These are phyloP conservation scores for Pyrus communis DNA, from an alignment of 306 rosid genomes.

Conservation along the genomic window DNA sequence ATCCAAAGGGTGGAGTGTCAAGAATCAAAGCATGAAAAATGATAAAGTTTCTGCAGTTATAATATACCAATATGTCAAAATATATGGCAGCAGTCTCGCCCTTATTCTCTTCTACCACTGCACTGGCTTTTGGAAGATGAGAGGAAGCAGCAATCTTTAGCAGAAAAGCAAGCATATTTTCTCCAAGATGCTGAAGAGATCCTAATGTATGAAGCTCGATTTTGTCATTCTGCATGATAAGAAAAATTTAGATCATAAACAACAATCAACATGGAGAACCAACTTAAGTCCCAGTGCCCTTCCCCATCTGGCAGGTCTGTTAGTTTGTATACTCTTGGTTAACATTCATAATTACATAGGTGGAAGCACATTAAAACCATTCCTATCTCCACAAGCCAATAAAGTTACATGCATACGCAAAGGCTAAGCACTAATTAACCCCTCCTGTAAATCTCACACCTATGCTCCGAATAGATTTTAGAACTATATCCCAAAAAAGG, in stretches of 20 bases:
- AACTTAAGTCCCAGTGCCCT: neutral
- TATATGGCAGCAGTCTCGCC: conserved; percentile 48
- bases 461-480: neutral
- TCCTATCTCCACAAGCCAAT: neutral
- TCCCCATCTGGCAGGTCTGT: neutral
- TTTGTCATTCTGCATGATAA: conserved; percentile 77
- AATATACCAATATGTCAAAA: conserved; percentile 83
- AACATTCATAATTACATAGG: neutral
- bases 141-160: conserved; percentile 63
- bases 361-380: neutral
- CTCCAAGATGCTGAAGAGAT: conserved; percentile 98
- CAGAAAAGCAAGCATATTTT: conserved; percentile 95
- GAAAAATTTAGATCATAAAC: neutral
- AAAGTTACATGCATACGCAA: neutral
- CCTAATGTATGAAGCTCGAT: conserved; percentile 68
- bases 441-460: neutral
- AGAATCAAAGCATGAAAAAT: conserved; percentile 7
- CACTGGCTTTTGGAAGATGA: conserved; percentile 48
- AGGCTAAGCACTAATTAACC: neutral
- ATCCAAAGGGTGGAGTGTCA: neutral
- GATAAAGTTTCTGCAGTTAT: conserved; percentile 6
- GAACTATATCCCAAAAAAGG: conserved; percentile 10
- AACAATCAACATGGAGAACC: neutral
- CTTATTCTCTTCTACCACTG: conserved; percentile 31
- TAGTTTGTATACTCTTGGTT: neutral